A percentile compares a stretch with the other conserved stretches of the same genome.
These are phyloP conservation scores for Fusarium sp. DNA, from an alignment of 2,329 filamentous ascomycete genomes.

Conservation along the genomic window DNA sequence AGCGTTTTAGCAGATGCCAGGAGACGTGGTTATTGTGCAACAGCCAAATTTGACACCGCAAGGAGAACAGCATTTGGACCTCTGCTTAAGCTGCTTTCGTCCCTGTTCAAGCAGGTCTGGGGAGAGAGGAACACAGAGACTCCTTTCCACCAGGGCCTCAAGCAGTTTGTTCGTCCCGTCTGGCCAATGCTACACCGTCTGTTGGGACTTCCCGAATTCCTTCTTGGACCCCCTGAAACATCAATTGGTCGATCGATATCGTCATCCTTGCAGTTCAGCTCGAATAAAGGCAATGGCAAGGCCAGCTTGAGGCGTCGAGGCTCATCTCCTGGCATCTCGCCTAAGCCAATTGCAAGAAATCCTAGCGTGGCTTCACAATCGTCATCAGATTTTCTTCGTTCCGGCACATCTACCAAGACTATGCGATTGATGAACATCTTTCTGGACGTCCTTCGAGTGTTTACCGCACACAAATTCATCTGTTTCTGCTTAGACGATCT, in stretches of 20 bases:
- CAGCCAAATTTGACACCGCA: slow-evolving; percentile 74
- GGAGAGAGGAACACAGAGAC: slow-evolving; percentile 76
- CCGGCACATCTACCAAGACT: slow-evolving; percentile 70
- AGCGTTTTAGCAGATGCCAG: slow-evolving; percentile 72
- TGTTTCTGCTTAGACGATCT: slow-evolving; percentile 91
- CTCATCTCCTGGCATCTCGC: slow-evolving; percentile 64
- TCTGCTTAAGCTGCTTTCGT: slow-evolving; percentile 73
- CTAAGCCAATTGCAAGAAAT: slow-evolving; percentile 54
- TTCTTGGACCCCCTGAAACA: slow-evolving; percentile 66
- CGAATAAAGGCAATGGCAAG: slow-evolving; percentile 51
- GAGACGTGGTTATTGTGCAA: slow-evolving; percentile 73
- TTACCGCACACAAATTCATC: slow-evolving; percentile 87
- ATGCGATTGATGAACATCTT: slow-evolving; percentile 89
- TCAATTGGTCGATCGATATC: slow-evolving; percentile 55
- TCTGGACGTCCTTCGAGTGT: slow-evolving; percentile 84
- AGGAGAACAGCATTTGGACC: slow-evolving; percentile 73
- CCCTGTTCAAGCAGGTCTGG: slow-evolving; percentile 76
- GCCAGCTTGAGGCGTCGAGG: slow-evolving; percentile 58
- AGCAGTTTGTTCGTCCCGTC: slow-evolving; percentile 72
- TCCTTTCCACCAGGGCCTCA: slow-evolving; percentile 71
- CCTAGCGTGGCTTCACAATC: slow-evolving; percentile 61
- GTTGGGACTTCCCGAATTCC: slow-evolving; percentile 77
- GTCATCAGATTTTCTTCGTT: slow-evolving; percentile 71
- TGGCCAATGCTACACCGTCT: slow-evolving; percentile 74
- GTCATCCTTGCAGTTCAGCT: slow-evolving; percentile 51